phyloP scores from a whole-genome alignment of 257 asterid genomes.

The Marsdenia floribunda region DNA sequence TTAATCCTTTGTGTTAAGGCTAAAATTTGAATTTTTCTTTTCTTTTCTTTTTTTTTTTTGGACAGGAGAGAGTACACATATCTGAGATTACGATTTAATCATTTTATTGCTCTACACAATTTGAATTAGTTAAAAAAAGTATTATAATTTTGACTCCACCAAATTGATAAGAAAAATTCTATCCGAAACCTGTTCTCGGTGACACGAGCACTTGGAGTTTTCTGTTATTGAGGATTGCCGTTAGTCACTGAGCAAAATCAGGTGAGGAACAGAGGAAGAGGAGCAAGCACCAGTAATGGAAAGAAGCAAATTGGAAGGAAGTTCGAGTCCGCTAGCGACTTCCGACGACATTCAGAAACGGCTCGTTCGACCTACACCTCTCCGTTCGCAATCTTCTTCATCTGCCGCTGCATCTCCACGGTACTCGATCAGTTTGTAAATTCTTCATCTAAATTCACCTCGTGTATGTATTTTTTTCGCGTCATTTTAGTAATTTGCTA shows the following conservation, averaged over 20 bases:
- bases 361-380: constrained; percentile 24
- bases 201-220: too few species aligned
- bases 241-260: background rate
- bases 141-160: too few species aligned
- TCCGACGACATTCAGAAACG: constrained; percentile 29
- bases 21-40: too few species aligned
- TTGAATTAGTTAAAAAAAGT: too few species aligned
- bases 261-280: background rate
- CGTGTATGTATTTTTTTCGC: background rate
- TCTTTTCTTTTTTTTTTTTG: too few species aligned
- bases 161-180: too few species aligned
- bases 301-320: constrained; percentile 12
- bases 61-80: too few species aligned
- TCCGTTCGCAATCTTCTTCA: constrained; percentile 12
- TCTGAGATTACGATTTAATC: too few species aligned
- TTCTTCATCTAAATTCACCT: background rate
- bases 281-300: constrained; percentile 8
- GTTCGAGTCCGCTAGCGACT: constrained; percentile 23
- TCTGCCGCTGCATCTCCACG: constrained; percentile 3
- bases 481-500: background rate
- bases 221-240: background rate
- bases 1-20: too few species aligned
- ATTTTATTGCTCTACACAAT: too few species aligned
- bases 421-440: constrained; percentile 6
- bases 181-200: too few species aligned